These are phyloP conservation scores for Erysiphe pulchra DNA, from an alignment of 2,329 filamentous ascomycete genomes.

Conservation along the genomic window DNA sequence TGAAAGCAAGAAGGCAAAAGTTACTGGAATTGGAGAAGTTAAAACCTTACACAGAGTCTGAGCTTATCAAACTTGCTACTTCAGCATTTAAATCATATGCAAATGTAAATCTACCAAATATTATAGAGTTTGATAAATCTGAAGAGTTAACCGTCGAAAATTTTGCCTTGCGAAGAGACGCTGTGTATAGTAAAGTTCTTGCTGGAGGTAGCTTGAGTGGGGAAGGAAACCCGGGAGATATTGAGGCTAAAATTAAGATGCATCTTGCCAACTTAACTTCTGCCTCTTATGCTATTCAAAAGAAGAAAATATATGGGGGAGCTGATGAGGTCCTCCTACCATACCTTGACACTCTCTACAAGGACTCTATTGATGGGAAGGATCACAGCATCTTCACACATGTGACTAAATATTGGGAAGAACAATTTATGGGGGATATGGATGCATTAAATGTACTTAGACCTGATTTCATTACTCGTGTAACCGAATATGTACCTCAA, in stretches of 20 bases:
- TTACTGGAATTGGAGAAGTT: conserved; percentile 56
- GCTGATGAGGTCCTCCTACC: conserved; percentile 47
- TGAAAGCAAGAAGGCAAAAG: conserved; percentile 52
- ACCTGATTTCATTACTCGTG: conserved; percentile 60
- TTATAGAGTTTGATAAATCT: conserved; percentile 17
- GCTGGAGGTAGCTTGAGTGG: conserved; percentile 28
- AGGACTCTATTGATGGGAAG: conserved; percentile 32
- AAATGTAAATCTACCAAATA: conserved; percentile 25
- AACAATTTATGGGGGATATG: conserved; percentile 77
- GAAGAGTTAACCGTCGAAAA: conserved; percentile 22
- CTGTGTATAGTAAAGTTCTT: conserved; percentile 27
- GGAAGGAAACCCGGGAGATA: conserved; percentile 27
- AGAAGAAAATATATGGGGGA: conserved; percentile 25
- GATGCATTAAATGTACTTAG: conserved; percentile 58
- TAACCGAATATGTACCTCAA: conserved; percentile 77
- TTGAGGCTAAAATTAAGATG: conserved; percentile 50
- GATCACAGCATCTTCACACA: conserved; percentile 59
- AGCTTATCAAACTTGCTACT: conserved; percentile 22
- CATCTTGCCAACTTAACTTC: conserved; percentile 24
- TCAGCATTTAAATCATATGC: conserved; percentile 30
- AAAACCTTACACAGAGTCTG: conserved; percentile 28
- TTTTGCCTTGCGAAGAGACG: conserved; percentile 23
- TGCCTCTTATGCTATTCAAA: conserved; percentile 23
- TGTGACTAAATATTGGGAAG: conserved; percentile 64
- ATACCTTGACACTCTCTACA: conserved; percentile 50